These are phyloP conservation scores for Sporothrix brasiliensis DNA, from an alignment of 2,329 filamentous ascomycete species.

Conservation along the genomic window DNA sequence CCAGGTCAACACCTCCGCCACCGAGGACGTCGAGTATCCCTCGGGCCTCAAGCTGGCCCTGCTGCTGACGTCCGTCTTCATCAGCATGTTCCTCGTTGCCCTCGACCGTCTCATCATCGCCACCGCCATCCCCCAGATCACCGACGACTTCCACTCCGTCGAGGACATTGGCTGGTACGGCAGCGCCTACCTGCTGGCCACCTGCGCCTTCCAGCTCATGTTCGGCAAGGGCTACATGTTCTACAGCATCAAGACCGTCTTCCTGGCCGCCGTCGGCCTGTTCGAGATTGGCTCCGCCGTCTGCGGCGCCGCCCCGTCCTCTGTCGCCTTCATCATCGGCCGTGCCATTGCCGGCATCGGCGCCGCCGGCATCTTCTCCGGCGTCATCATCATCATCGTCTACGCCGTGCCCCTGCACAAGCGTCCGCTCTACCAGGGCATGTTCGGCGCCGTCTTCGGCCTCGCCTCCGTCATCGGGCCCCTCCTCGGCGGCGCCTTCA, in stretches of 20 bases:
- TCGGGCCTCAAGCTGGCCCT: constrained; percentile 42
- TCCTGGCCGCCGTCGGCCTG: constrained; percentile 42
- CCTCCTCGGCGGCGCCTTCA: constrained; percentile 47
- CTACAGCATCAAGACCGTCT: constrained; percentile 44
- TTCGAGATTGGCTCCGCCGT: constrained; percentile 48
- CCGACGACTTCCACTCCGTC: constrained; percentile 35
- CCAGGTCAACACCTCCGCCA: constrained; percentile 36
- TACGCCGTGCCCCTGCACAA: constrained; percentile 43
- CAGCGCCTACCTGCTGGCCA: constrained; percentile 35
- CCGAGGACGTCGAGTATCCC: constrained; percentile 43
- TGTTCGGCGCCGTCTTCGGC: constrained; percentile 46
- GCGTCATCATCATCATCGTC: constrained; percentile 44
- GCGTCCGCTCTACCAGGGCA: constrained; percentile 44
- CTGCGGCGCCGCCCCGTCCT: constrained; percentile 48
- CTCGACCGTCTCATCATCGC: constrained; percentile 43
- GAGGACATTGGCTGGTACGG: constrained; percentile 37
- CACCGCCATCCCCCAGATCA: constrained; percentile 36
- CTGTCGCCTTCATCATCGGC: constrained; percentile 48
- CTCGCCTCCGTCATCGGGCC: constrained; percentile 46
- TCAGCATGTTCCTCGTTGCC: constrained; percentile 47
- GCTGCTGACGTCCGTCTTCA: constrained; percentile 43
- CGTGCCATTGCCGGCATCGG: constrained; percentile 49
- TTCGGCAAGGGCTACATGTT: constrained; percentile 49
- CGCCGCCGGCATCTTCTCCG: constrained; percentile 47
- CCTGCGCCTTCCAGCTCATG: constrained; percentile 43